These are phyloP conservation scores for Macrophomina tecta DNA, from an alignment of 2,329 filamentous ascomycete genomes.

Conservation along the genomic window DNA sequence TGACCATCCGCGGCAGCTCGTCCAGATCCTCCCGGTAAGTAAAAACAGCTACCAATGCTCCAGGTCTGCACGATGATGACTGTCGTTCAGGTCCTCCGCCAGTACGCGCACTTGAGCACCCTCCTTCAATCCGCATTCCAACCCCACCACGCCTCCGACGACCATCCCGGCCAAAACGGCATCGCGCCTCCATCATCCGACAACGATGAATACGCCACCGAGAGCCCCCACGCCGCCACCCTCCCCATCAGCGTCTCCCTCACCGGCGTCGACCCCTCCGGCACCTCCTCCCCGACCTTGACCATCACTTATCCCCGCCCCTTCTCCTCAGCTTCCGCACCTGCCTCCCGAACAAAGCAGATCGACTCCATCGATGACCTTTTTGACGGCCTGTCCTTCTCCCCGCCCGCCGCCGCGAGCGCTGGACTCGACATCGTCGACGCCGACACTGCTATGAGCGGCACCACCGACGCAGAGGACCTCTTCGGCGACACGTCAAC, in stretches of 20 bases:
- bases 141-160: conserved; percentile 35
- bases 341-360: neutral
- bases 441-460: conserved; percentile 17
- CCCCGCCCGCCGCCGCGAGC: neutral
- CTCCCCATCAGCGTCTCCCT: conserved; percentile 27
- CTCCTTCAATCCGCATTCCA: conserved; percentile 69
- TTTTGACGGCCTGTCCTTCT: conserved; percentile 20
- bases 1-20: conserved; percentile 76
- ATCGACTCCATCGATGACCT: conserved; percentile 28
- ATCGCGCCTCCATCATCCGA: conserved; percentile 35
- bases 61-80: conserved; percentile 17
- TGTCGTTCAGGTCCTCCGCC: conserved; percentile 59
- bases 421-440: neutral
- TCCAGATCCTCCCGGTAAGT: conserved; percentile 69
- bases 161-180: neutral
- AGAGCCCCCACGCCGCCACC: conserved; percentile 23
- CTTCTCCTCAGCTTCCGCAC: neutral
- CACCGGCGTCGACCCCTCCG: conserved; percentile 21
- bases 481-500: conserved; percentile 10
- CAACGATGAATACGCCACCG: neutral
- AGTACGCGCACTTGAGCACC: conserved; percentile 74
- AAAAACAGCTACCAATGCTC: no score
- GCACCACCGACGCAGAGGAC: neutral
- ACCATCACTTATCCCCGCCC: conserved; percentile 26
- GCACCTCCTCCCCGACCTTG: conserved; percentile 29